Percentiles rank a stretch among this genome's conserved stretches.
phyloP scores from a whole-genome alignment of 306 rosid species.

The Vigna angularis region DNA sequence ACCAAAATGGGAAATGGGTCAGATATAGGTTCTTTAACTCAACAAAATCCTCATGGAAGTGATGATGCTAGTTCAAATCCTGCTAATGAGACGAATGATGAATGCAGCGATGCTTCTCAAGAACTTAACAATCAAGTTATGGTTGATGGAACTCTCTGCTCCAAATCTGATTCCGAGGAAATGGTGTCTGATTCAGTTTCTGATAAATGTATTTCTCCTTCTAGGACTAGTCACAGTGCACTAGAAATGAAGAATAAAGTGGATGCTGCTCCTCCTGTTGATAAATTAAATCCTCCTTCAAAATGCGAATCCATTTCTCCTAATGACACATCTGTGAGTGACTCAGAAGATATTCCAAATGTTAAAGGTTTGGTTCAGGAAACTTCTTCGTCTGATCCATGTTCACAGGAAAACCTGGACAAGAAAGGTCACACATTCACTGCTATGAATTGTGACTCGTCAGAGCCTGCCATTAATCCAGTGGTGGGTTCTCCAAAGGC shows the following conservation, averaged over 20 bases:
- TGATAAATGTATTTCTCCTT: constrained; percentile 50
- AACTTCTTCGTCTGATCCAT: constrained; percentile 40
- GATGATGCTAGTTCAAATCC: constrained; percentile 53
- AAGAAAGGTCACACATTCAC: constrained; percentile 34
- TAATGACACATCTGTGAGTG: constrained; percentile 37
- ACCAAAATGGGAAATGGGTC: constrained; percentile 43
- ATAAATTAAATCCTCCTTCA: constrained; percentile 40
- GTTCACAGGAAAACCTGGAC: constrained; percentile 45
- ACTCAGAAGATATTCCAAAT: constrained; percentile 40
- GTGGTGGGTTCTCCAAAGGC: not conserved
- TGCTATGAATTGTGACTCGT: constrained; percentile 19
- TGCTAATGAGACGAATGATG: constrained; percentile 51
- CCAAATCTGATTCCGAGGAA: constrained; percentile 53
- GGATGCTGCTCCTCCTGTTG: constrained; percentile 24
- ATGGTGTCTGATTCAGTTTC: constrained; percentile 46
- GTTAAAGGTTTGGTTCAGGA: constrained; percentile 43
- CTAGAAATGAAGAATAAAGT: constrained; percentile 33
- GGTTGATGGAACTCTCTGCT: constrained; percentile 34
- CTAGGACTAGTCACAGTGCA: constrained; percentile 19
- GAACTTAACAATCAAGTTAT: constrained; percentile 45
- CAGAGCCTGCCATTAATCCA: not conserved
- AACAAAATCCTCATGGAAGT: constrained; percentile 52
- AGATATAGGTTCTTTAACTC: constrained; percentile 55
- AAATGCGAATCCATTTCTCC: constrained; percentile 39
- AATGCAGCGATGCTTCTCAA: constrained; percentile 55